Evolutionary conservation across 2,329 filamentous ascomycete genomes (phyloP), one percentile per base, ranked within the genome.

Genomic region (Monosporascus sp.): DNA sequence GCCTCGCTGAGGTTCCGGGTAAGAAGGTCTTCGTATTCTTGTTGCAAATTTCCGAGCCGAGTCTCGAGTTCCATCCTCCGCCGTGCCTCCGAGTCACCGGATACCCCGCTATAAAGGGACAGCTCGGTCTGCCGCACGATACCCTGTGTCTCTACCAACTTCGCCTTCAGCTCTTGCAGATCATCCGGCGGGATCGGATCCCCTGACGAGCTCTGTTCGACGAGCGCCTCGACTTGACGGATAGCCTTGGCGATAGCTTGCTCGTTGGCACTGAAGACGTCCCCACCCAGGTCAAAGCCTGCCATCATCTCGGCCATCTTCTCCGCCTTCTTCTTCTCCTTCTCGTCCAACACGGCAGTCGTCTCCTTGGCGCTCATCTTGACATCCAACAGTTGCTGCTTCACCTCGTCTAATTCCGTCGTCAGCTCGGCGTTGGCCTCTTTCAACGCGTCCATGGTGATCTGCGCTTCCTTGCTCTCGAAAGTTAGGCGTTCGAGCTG

Each of bases 251-350:
- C 85, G 54, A 99, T 89, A 49, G 85, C 86, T 58, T 87, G 83
- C 71, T 99, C 94, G 63, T 96, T 96, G 54, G 94, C 89, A 61
- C 91, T 96, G 70, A 97, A 96, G 35, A 95, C 86, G 54, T 97
- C 92, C 48, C 88, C 87, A 45, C 91, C 93, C 37, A 99, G 82
- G 66, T 99, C 93, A 65, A 99, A 97, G 3, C 93, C 91, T 55
- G 94, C 94, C 93, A 99, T 97, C 94, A 99, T 99, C 80, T 97
- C 89, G 44, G 94, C 94, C 94, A 99, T 99, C 74, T 95, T 94
- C 75, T 99, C 94, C 1, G 92, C 91, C 80, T 99, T 99, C 76
- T 91, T 92, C 79, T 91, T 93, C 74, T 97, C 95, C 79, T 99
- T 99, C 74, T 97, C 94, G 63, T 97, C 93, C 20, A 95, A 76